Conservation (phyloP, 495 filamentous ascomycete species). For the Lasiosphaeris hirsuta region DNA sequence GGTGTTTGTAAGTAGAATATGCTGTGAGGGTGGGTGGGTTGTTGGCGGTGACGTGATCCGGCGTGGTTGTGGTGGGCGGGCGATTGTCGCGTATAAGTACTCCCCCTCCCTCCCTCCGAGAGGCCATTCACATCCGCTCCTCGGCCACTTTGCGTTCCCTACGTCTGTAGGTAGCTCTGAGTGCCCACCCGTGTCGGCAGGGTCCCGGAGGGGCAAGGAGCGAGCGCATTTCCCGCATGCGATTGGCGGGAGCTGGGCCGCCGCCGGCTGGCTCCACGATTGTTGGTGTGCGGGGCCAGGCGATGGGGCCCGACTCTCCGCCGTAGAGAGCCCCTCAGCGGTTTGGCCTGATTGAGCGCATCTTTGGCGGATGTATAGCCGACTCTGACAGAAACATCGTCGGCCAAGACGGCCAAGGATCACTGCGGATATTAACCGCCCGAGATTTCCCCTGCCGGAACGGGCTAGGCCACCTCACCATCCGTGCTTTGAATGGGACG, state of each 20-base stretch:
- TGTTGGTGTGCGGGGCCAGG: neutral
- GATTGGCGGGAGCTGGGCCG: constrained; percentile 5
- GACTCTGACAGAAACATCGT: neutral
- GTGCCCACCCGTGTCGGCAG: neutral
- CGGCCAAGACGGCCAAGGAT: constrained; percentile 5
- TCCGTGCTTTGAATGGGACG: too few relatives aligned
- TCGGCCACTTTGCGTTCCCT: neutral
- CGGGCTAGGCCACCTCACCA: neutral
- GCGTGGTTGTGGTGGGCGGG: too few relatives aligned
- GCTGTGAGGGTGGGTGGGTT: neutral
- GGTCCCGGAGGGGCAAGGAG: neutral
- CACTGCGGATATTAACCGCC: constrained; percentile 9
- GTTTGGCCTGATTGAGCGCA: neutral
- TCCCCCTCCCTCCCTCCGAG: too few relatives aligned
- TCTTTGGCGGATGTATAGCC: neutral
- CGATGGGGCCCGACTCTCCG: constrained; percentile 9
- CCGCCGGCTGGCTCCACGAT: neutral
- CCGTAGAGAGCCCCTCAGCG: neutral
- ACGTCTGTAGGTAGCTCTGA: neutral
- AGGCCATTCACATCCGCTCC: too few relatives aligned
- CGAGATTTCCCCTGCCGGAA: neutral
- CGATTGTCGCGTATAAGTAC: too few relatives aligned
- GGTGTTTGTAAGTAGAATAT: too few relatives aligned
- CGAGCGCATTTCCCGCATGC: neutral
- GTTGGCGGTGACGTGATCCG: neutral